Evolutionary conservation across 2,329 filamentous ascomycete genomes (phyloP).

Genomic region (Phyllosticta citribraziliensis): DNA sequence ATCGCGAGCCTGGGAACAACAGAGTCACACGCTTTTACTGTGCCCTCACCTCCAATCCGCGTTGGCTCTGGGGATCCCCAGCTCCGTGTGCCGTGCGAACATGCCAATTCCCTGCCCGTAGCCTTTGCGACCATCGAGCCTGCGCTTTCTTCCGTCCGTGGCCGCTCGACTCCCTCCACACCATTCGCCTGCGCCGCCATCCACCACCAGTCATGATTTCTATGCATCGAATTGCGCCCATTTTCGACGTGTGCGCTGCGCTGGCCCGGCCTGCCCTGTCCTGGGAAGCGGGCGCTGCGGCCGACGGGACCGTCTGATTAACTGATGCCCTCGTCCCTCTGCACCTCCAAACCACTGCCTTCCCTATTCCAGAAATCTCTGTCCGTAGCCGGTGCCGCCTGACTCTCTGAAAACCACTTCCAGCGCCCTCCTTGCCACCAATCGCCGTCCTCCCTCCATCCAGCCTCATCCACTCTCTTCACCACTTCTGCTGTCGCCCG

Average conservation of each 20-base stretch:
- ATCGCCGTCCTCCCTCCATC: neutral
- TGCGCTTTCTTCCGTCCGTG: neutral
- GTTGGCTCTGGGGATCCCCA: neutral
- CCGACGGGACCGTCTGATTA: neutral
- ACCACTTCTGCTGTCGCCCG: conserved; percentile 3
- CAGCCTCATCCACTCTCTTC: conserved; percentile 6
- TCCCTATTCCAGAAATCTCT: conserved; percentile 4
- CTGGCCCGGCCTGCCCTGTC: neutral
- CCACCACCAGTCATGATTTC: neutral
- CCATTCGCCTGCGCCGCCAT: no score
- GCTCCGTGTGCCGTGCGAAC: neutral
- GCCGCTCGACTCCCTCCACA: neutral
- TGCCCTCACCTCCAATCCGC: neutral
- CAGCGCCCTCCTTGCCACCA: neutral
- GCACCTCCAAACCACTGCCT: conserved; percentile 1
- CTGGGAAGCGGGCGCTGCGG: no score
- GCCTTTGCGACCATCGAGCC: no score
- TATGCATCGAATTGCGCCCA: neutral
- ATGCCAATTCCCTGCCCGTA: neutral
- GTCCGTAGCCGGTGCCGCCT: neutral
- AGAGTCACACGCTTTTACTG: neutral
- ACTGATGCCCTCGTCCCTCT: neutral
- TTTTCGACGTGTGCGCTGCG: neutral
- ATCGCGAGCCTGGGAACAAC: neutral
- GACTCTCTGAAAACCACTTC: neutral